Conservation (phyloP, 306 rosid species). For the Abrus pulchellus region DNA sequence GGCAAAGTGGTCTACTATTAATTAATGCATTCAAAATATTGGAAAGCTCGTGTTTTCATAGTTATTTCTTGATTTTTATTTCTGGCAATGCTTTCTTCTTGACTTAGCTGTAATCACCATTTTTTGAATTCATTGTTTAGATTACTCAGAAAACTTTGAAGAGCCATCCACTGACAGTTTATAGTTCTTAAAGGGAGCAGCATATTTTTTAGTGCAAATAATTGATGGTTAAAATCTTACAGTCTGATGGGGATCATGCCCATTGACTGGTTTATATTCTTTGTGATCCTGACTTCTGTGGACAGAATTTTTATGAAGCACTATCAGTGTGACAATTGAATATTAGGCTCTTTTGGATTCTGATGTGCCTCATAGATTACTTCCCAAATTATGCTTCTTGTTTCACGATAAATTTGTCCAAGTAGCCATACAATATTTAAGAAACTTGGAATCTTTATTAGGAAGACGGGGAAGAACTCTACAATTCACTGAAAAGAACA, state of each 20-base stretch:
- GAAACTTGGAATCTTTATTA: too few species aligned
- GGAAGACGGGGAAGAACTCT: too few species aligned
- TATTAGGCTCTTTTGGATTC: background rate
- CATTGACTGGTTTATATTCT: background rate
- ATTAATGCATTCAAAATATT: constrained; percentile 8
- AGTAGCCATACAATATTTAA: too few species aligned
- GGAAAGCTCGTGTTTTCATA: background rate
- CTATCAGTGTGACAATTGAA: constrained; percentile 5
- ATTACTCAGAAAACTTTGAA: background rate
- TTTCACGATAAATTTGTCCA: background rate
- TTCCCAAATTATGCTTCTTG: constrained; percentile 10
- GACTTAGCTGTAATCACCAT: background rate
- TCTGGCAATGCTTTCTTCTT: constrained; percentile 6
- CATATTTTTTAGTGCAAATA: background rate
- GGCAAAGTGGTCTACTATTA: background rate
- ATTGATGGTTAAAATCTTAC: background rate
- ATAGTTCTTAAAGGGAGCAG: constrained; percentile 14
- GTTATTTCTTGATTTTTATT: constrained; percentile 17
- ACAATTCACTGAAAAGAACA: too few species aligned
- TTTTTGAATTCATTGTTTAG: background rate
- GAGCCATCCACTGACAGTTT: background rate
- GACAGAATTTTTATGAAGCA: background rate
- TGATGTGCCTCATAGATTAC: background rate
- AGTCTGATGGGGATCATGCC: constrained; percentile 10
- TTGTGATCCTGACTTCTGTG: background rate